Evolutionary conservation across 2,329 filamentous ascomycete species (phyloP).

Genomic region (Epichloe festucae): DNA sequence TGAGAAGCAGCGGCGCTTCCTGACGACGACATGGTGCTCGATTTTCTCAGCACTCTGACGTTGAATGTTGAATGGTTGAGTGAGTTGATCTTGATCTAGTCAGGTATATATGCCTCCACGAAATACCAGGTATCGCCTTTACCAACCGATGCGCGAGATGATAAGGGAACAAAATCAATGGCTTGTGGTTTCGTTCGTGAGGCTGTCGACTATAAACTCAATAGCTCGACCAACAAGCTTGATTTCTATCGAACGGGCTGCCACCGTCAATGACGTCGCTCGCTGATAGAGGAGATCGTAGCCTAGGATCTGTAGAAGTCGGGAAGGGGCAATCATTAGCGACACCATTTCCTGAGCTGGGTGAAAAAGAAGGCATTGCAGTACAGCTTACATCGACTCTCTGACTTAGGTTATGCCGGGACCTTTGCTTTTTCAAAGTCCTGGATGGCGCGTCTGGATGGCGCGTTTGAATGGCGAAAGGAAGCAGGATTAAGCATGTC

Average conservation of each 20-base stretch:
- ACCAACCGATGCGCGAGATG: not conserved
- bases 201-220: not conserved
- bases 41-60: not conserved
- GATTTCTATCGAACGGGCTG: not conserved
- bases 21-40: conserved; percentile 18
- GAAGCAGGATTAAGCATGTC: too few relatives aligned
- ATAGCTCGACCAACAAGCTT: not conserved
- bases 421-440: not conserved
- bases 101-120: not conserved
- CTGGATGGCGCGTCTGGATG: too few relatives aligned
- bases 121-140: not conserved
- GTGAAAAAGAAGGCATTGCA: not conserved
- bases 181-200: not conserved
- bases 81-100: not conserved
- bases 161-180: not conserved
- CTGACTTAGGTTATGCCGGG: too few relatives aligned
- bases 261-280: conserved; percentile 1
- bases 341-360: not conserved
- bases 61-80: too few relatives aligned
- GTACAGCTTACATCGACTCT: too few relatives aligned
- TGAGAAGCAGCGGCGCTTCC: conserved; percentile 18
- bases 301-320: not conserved
- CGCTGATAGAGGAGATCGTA: not conserved
- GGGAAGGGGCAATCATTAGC: not conserved
- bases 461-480: too few relatives aligned